Evolutionary conservation across 345 rosid genomes (phyloP), one percentile per base, ranked within the genome.

Genomic region (Euphorbia tirucalli): DNA sequence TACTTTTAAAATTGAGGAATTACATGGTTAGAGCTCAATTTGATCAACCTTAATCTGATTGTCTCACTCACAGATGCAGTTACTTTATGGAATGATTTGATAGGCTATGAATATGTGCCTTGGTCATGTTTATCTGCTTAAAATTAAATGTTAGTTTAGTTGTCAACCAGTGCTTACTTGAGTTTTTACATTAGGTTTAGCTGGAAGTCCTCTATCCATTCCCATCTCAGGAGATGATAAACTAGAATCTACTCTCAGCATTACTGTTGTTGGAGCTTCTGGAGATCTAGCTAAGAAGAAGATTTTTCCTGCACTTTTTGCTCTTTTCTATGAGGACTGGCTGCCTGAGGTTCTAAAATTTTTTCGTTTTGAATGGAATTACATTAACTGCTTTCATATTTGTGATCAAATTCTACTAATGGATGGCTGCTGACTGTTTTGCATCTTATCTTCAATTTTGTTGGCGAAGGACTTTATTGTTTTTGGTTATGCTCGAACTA

Each of bases 251-350:
- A 87, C 90, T 41, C 86, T 89, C 65, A 87, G 90, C 85, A 84
- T 93, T 67, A 93, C 94, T 24, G 94, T 93, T 48, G 88, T 89
- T 75, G 98, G 98, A 79, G 98, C 97, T 68, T 93, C 97, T 3
- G 97, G 97, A 44, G 98, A 93, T 78, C 91, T 93, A 9, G 97
- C 97, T 19, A 93, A 84, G 85, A 93, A 88, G 90, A 93, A 93
- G 80, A 89, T 89, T 43, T 93, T 91, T 66, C 97, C 98, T 2
- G 98, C 97, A 30, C 89, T 91, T 68, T 93, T 93, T 71, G 94
- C 97, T 69, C 96, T 93, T 65, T 91, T 69, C 68, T 93, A 91
- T 37, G 96, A 91, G 72, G 98, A 85, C 67, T 91, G 87, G 75
- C 89, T 91, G 41, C 96, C 96, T 31, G 75, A 85, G 89, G 92